Base-by-base conservation (phyloP, 2,329 filamentous ascomycete genomes). In the Drechslerella dactyloides region DNA sequence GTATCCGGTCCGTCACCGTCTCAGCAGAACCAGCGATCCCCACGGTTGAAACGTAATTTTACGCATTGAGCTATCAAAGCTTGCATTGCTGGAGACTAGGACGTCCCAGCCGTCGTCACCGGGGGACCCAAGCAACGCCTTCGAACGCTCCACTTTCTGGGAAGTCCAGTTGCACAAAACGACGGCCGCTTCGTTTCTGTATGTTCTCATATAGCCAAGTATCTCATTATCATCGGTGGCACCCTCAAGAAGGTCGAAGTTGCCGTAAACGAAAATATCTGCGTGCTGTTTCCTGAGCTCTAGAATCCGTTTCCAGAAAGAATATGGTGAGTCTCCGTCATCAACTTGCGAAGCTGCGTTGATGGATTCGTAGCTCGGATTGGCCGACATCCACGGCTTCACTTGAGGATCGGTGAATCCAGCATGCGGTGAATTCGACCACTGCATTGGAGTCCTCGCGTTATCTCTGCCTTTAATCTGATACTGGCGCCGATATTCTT, bases 371-470 rank as follows among this genome's bases (percentile, higher is more conserved):
- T 86, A 87, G 76, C 86, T 84, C 63, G 87, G 84, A 77, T 90
- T 87, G 42, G 87, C 84, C 13, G 84, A 83, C 85, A 91, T 91
- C 89, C 89, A 92, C 1, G 89, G 87, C 60, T 81, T 82, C 2
- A 79, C 79, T 1, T 80, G 80, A 4, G 58, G 21, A 15, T 62
- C 50, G 0, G 87, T 87, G 80, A 91, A 92, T 10, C 89, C 89
- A 0, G 82, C 88, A 69, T 90, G 84, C 0, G 80, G 76, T 0
- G 79, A 81, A n/a, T 79, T 76, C 73, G 86, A 82, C 89, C 89
- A 92, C 77, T 90, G 88, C 79, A 92, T 87, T 0, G 89, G 89
- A 0, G 87, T 86, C 51, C 89, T 83, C 6, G 85, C 86, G 78
- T 92, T 89, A 78, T 92, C 89, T 75, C 80, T 77, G 6, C 73